Evolutionary conservation across 352 stramenopile species (phyloP).

Genomic region (Albugo candida): DNA sequence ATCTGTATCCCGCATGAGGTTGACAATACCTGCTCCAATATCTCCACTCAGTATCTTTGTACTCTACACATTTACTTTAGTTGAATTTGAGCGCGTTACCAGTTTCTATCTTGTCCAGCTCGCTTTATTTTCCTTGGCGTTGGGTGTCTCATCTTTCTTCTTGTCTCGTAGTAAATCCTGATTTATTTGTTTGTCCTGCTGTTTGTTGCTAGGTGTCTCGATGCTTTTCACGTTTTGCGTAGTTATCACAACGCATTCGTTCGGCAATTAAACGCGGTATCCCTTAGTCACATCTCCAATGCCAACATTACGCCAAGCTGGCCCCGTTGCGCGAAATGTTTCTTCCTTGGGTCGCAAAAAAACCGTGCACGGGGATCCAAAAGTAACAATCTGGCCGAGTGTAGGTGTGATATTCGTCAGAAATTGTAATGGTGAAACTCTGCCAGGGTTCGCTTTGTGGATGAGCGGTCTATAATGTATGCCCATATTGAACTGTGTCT

Average conservation of each 20-base stretch:
- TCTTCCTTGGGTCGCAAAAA: neutral
- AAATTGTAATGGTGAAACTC: slow-evolving; percentile 2
- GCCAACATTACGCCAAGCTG: slow-evolving; percentile 4
- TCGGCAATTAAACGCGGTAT: slow-evolving; percentile 3
- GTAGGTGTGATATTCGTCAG: neutral
- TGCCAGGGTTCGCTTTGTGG: neutral
- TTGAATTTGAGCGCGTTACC: no score
- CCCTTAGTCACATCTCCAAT: slow-evolving; percentile 7
- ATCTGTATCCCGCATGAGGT: no score
- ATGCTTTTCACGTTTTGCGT: no score
- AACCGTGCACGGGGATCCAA: slow-evolving; percentile 3
- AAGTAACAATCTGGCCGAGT: slow-evolving; percentile 3
- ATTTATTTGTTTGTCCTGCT: no score
- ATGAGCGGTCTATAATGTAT: neutral
- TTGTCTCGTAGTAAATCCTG: no score
- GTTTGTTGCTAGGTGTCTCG: no score
- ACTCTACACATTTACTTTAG: no score
- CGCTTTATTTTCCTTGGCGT: no score
- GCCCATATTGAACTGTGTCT: neutral
- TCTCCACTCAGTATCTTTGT: no score
- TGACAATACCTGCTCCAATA: no score
- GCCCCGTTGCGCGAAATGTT: neutral
- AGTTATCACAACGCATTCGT: neutral
- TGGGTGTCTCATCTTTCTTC: no score
- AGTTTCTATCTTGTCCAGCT: no score